Percentiles rank a stretch among this genome's conserved stretches.
These are phyloP conservation scores for Gastrodia elata DNA, from an alignment of 106 monocot genomes.

Conservation along the genomic window DNA sequence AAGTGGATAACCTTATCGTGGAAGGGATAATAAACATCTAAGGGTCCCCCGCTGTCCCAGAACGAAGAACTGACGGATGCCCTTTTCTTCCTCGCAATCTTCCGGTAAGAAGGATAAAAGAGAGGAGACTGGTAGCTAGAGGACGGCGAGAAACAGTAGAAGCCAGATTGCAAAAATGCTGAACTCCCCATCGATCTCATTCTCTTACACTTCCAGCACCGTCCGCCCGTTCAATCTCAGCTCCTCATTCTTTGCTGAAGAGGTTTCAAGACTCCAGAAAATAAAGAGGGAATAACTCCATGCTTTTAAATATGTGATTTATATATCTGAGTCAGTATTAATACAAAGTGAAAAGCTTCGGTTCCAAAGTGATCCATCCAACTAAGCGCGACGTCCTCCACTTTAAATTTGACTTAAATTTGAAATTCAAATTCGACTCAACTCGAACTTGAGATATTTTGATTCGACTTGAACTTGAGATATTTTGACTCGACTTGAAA, in stretches of 20 bases:
- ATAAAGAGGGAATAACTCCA: too few species aligned
- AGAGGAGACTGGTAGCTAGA: conserved; percentile 10
- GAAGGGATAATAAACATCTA: neutral
- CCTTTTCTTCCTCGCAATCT: conserved; percentile 12
- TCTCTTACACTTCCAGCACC: neutral
- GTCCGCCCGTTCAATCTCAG: neutral
- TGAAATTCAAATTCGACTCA: too few species aligned
- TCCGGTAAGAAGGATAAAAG: conserved; percentile 16
- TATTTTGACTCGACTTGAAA: too few species aligned
- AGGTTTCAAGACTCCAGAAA: too few species aligned
- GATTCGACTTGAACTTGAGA: too few species aligned
- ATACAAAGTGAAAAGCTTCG: too few species aligned
- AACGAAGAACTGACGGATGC: conserved; percentile 8
- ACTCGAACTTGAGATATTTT: too few species aligned
- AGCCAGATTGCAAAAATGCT: conserved; percentile 18
- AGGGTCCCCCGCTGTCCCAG: neutral
- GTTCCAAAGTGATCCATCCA: too few species aligned
- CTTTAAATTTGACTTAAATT: too few species aligned
- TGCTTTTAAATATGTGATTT: too few species aligned
- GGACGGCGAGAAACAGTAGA: conserved; percentile 3
- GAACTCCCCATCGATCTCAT: neutral
- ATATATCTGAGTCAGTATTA: too few species aligned
- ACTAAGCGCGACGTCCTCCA: too few species aligned
- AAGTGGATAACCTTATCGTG: conserved; percentile 38
- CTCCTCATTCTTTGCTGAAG: neutral